phyloP scores from a whole-genome alignment of 768 basidiomycete species.

The Boletus eberwhitei region DNA sequence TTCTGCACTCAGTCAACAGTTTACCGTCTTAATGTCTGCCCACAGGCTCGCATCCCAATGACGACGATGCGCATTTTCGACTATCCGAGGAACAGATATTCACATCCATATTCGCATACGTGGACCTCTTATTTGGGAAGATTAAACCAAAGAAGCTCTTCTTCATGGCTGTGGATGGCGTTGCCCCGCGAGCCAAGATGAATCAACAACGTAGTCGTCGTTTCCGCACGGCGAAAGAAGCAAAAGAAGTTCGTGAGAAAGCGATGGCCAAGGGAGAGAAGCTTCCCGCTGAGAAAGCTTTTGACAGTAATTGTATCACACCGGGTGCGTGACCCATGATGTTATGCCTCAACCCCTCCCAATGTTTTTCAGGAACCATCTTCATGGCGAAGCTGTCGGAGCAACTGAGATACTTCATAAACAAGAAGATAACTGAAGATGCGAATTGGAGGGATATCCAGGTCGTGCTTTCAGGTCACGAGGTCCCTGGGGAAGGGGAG shows the following conservation, averaged over 20 bases:
- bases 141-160: constrained; percentile 98
- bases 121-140: constrained; percentile 93
- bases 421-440: constrained; percentile 98
- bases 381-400: constrained; percentile 94
- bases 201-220: constrained; percentile 95
- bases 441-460: constrained; percentile 90
- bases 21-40: background rate
- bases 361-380: constrained; percentile 61
- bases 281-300: constrained; percentile 90
- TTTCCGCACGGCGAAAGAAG: constrained; percentile 93
- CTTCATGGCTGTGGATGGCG: constrained; percentile 98
- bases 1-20: background rate
- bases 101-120: constrained; percentile 94
- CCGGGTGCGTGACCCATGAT: constrained; percentile 61
- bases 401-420: constrained; percentile 93
- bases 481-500: constrained; percentile 98
- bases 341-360: background rate
- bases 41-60: constrained; percentile 90
- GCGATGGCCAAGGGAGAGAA: constrained; percentile 88
- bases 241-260: constrained; percentile 80
- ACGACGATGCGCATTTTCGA: constrained; percentile 93
- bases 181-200: constrained; percentile 98
- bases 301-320: constrained; percentile 98
- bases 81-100: constrained; percentile 97
- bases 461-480: constrained; percentile 94